Base-by-base conservation (phyloP, 73 alveolate genomes). In the Urostyla sp. region DNA sequence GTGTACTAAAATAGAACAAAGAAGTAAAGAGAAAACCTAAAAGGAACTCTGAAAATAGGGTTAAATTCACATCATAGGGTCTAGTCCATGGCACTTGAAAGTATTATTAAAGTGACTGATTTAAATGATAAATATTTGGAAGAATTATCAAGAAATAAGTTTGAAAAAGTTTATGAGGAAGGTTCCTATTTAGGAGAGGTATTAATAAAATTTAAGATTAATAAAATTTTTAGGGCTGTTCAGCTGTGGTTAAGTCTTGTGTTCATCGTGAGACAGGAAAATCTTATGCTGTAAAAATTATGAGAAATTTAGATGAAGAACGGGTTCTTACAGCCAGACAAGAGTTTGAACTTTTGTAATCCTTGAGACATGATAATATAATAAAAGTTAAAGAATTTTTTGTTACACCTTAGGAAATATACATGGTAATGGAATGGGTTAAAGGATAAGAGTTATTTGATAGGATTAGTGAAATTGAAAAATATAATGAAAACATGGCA, bases 391-490 rank as follows among this genome's bases (percentile, higher is more conserved):
- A 59, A 34, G 92, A 84, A 50, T 44, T 75, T n/a, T 84, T 53
- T 37, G 75, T 73, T 0, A 83, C 81, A 16, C 61, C 56, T 10
- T 48, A 73, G 40, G 34, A 59, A 31, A 60, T 75, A 18, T 66
- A 74, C 52, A 40, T 84, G 37, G 84, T 84, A 21, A 73, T 91
- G 94, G 98, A 94, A 78, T 87, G 72, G 56, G 88, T 93, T 28
- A 67, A 48, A 0, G 98, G 98, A 32, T 95, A 96, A 10, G 97
- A 90, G 58, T 82, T 94, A 18, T 77, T 85, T 60, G 96, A 88
- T 51, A 79, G 90, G 50, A 80, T 94, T 53, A 77, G 84, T 27
- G 85, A 77, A 56, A 80, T 72, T 48, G 95, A 93, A 53, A 77
- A 63, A 74, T 63, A 81, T 46, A 75, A 49, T 7, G 98, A 93